These are phyloP conservation scores for Medicago ruthenica DNA, from an alignment of 306 rosid genomes.

Conservation along the genomic window DNA sequence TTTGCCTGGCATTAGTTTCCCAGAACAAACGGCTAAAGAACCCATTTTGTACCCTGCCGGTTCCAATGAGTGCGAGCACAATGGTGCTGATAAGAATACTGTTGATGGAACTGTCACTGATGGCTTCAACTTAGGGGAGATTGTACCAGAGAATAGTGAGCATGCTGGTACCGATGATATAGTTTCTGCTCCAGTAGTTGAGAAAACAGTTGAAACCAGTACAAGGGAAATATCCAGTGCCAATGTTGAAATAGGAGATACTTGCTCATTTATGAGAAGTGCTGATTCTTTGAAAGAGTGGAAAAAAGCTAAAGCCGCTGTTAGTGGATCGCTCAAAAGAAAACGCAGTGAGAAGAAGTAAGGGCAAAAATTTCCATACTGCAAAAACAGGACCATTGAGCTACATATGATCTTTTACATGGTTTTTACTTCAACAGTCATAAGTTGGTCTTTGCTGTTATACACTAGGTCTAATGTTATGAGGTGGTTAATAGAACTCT, in stretches of 20 bases:
- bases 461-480: not conserved
- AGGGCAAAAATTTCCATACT: slow-evolving; percentile 1
- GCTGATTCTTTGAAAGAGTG: slow-evolving; percentile 74
- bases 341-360: slow-evolving; percentile 61
- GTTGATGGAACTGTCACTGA: slow-evolving; percentile 29
- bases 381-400: not conserved
- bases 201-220: slow-evolving; percentile 42
- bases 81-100: slow-evolving; percentile 38
- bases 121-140: slow-evolving; percentile 35
- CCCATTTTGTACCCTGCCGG: slow-evolving; percentile 29
- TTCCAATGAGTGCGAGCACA: slow-evolving; percentile 43
- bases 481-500: not conserved
- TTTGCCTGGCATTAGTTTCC: slow-evolving; percentile 54
- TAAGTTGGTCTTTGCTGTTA: not conserved
- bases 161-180: slow-evolving; percentile 38
- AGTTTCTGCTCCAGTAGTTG: slow-evolving; percentile 40
- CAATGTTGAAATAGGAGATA: slow-evolving; percentile 53
- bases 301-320: slow-evolving; percentile 74
- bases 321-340: slow-evolving; percentile 68
- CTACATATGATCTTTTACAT: slow-evolving; percentile 9
- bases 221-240: slow-evolving; percentile 42
- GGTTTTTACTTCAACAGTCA: not conserved
- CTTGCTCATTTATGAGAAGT: slow-evolving; percentile 84
- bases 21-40: slow-evolving; percentile 42
- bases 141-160: slow-evolving; percentile 38